phyloP scores from a whole-genome alignment of 2,329 filamentous ascomycete species.

The Colletotrichum destructivum region DNA sequence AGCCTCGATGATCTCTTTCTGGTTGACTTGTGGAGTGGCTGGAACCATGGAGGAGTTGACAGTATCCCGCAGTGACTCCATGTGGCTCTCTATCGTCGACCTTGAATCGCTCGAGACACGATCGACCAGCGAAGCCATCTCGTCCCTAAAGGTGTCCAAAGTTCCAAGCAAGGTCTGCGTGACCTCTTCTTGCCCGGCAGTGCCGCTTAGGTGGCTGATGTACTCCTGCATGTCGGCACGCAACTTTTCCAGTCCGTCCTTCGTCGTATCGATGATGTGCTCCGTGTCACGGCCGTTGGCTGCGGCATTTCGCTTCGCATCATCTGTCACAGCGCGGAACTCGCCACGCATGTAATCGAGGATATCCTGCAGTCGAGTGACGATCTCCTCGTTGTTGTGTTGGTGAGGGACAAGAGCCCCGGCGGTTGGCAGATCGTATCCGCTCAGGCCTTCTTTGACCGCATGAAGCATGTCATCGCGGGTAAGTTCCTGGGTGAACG shows the following conservation, averaged over 20 bases:
- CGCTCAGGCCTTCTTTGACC: conserved; percentile 72
- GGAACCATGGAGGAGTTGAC: conserved; percentile 80
- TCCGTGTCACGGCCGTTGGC: conserved; percentile 87
- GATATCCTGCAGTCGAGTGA: conserved; percentile 75
- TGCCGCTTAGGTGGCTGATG: conserved; percentile 77
- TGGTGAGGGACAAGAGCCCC: conserved; percentile 58
- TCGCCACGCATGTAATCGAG: conserved; percentile 72
- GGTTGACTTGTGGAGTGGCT: conserved; percentile 65
- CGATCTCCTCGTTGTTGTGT: conserved; percentile 64
- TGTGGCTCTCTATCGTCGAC: conserved; percentile 84
- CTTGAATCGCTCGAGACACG: conserved; percentile 66
- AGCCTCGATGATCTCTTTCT: conserved; percentile 79
- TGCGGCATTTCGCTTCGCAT: conserved; percentile 83
- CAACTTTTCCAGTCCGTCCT: conserved; percentile 87
- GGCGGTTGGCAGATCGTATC: conserved; percentile 62
- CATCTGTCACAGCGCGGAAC: conserved; percentile 72
- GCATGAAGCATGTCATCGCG: conserved; percentile 76
- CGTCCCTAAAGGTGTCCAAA: conserved; percentile 77
- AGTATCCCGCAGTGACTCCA: conserved; percentile 84
- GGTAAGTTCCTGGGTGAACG: conserved; percentile 68
- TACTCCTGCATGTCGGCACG: conserved; percentile 86
- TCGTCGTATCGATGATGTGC: conserved; percentile 89
- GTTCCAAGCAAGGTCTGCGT: conserved; percentile 77
- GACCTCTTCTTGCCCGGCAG: conserved; percentile 83
- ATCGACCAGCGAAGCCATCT: conserved; percentile 75